A percentile compares a stretch with the other conserved stretches of the same genome.
phyloP scores from a whole-genome alignment of 257 asterid species.

The Mitragyna speciosa region DNA sequence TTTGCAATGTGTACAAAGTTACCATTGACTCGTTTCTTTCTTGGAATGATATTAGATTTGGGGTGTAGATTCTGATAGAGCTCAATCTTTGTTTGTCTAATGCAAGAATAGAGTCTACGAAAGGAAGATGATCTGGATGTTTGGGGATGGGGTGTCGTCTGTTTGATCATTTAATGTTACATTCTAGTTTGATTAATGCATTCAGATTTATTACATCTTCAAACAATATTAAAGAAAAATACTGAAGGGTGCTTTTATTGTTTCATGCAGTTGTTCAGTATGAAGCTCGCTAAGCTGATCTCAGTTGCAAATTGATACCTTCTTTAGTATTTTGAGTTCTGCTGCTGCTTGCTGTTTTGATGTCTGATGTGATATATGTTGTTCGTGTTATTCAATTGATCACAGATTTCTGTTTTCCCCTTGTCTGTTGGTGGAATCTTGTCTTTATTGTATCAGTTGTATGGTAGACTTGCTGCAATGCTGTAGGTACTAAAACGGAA shows the following conservation, averaged over 20 bases:
- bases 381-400: neutral
- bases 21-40: neutral
- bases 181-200: neutral
- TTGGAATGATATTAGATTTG: neutral
- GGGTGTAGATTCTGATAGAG: neutral
- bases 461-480: neutral
- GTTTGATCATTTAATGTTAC: neutral
- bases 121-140: neutral
- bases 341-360: neutral
- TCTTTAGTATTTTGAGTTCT: neutral
- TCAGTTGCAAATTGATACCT: neutral
- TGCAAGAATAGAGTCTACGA: neutral
- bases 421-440: neutral
- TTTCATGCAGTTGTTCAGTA: constrained; percentile 61
- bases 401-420: neutral
- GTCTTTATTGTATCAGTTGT: neutral
- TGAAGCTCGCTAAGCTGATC: constrained; percentile 52
- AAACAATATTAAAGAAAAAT: neutral
- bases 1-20: neutral
- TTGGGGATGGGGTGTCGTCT: too few species aligned
- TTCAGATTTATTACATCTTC: neutral
- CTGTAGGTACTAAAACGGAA: neutral
- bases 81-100: neutral
- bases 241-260: neutral
- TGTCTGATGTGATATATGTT: neutral